Percentiles rank a stretch among this genome's conserved stretches.
Evolutionary conservation across 73 alveolate genomes (phyloP).

Genomic region (Tetrahymena thermophila): DNA sequence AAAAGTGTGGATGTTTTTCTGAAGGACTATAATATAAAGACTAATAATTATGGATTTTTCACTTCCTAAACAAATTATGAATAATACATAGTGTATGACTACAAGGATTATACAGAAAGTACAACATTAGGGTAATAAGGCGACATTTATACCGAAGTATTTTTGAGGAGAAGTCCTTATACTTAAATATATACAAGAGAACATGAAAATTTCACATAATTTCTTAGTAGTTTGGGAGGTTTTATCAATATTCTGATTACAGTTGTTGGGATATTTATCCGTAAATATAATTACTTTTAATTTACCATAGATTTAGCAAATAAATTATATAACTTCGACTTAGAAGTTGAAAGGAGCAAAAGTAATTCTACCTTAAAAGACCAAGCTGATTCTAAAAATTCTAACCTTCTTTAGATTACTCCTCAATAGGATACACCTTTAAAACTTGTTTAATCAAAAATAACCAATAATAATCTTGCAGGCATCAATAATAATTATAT

Average conservation of each 20-base stretch:
- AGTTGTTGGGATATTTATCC: neutral
- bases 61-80: neutral
- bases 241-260: neutral
- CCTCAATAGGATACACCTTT: neutral
- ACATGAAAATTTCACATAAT: neutral
- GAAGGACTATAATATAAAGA: neutral
- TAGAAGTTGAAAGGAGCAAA: neutral
- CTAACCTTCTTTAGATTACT: neutral
- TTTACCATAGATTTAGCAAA: neutral
- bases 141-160: neutral
- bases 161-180: neutral
- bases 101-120: neutral
- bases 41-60: neutral
- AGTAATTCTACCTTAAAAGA: neutral
- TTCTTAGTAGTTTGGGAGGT: neutral
- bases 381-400: neutral
- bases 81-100: neutral
- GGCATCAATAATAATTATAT: too few relatives aligned
- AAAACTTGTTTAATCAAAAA: neutral
- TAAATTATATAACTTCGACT: neutral
- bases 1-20: neutral
- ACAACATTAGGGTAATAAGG: neutral
- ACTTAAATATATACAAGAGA: neutral
- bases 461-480: neutral
- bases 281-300: neutral